Base-by-base conservation (phyloP, 805 yeast species). In the Wickerhamomyces rabaulensis region DNA sequence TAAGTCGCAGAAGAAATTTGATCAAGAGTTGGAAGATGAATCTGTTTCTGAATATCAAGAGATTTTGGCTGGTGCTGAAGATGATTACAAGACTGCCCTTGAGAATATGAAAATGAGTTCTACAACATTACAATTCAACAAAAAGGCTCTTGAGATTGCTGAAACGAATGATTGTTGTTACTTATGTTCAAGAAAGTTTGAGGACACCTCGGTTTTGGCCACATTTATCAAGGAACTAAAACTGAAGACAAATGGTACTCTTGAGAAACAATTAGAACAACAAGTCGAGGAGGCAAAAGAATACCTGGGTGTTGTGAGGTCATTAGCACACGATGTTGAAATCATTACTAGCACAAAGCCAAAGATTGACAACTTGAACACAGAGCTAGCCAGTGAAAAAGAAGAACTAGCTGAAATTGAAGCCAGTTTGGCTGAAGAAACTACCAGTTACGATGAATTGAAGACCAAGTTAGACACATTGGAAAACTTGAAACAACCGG, bases 101-200 rank as follows among this genome's bases (percentile, higher is more conserved):
- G 86, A 84, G 51, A 82, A 84, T 46, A 60, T 79, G 27, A 87
- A 87, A 58, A 80, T 87, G 52, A 76, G 76, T 26, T 80, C 79
- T 39, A 86, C 89, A 2, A 82, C 91, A 0, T 68, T 79, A 22
- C 78, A 78, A 38, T 90, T 84, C 64, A 89, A 87, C 57, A 64
- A 72, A 20, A 78, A 78, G 39, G 97, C 97, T 0, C 64, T 86
- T 10, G 75, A 78, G 26, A 63, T 76, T 37, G 94, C 95, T 0
- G 66, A 78, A 23, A 57, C 61, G 4, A 72, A 75, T 9, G 73
- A 80, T 10, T 70, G 77, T 41, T 92, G 97, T 63, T 67, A 82
- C 39, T 67, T 91, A 39, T 92, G 98, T 63, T 76, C 78, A 17
- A 71, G 95, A 43, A 70, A 74, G 12, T 86, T 90, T 64, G 76